Evolutionary conservation across 108 stramenopile genomes (phyloP).

Genomic region (Skeletonema tropicum): DNA sequence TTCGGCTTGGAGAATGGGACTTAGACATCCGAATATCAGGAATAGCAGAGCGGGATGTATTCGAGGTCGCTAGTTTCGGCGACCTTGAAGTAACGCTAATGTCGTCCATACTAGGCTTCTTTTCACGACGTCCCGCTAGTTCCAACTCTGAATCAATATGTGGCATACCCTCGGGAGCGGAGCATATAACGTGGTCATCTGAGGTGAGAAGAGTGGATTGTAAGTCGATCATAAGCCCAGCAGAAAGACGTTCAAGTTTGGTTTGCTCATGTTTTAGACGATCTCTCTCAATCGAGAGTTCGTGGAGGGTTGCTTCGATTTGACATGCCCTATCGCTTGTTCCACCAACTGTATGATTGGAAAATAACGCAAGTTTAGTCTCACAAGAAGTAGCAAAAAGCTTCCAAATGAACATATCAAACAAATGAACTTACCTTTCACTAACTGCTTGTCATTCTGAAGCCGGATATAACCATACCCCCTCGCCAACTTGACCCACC

Average conservation of each 20-base stretch:
- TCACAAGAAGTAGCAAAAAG: background rate
- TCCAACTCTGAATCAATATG: slow-evolving; percentile 39
- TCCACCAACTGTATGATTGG: slow-evolving; percentile 52
- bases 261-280: slow-evolving; percentile 68
- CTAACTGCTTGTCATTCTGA: slow-evolving; percentile 63
- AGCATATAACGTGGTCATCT: slow-evolving; percentile 60
- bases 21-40: slow-evolving; percentile 38
- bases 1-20: slow-evolving; percentile 42
- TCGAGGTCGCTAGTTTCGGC: background rate
- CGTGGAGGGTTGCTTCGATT: slow-evolving; percentile 72
- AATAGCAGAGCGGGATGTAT: background rate
- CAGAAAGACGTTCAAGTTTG: slow-evolving; percentile 71
- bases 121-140: background rate
- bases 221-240: slow-evolving; percentile 71
- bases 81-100: slow-evolving; percentile 15
- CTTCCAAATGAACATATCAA: background rate
- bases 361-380: background rate
- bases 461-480: slow-evolving; percentile 77
- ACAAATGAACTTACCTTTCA: slow-evolving; percentile 60
- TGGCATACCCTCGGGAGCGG: slow-evolving; percentile 35
- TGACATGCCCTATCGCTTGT: slow-evolving; percentile 77
- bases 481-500: slow-evolving; percentile 82
- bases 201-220: slow-evolving; percentile 70
- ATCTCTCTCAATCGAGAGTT: slow-evolving; percentile 62
- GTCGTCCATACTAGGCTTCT: slow-evolving; percentile 22